These are phyloP conservation scores for Leccinum pachyderme DNA, from an alignment of 1,284 basidiomycete genomes.

Conservation along the genomic window DNA sequence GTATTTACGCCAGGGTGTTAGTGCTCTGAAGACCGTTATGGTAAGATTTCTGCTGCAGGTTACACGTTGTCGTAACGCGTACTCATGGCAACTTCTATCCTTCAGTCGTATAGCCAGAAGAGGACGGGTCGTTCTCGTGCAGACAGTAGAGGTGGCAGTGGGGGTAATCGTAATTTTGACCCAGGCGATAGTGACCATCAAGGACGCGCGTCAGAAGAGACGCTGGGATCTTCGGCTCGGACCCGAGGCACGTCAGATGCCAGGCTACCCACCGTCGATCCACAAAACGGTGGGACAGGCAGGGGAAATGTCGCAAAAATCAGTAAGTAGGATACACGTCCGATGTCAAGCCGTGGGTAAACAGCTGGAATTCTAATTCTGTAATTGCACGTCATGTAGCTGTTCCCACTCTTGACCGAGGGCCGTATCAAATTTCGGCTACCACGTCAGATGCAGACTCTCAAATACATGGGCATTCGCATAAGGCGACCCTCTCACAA, in stretches of 20 bases:
- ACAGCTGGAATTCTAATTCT: slow-evolving; percentile 25
- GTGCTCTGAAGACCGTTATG: slow-evolving; percentile 76
- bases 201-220: slow-evolving; percentile 36
- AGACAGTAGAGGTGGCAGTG: slow-evolving; percentile 46
- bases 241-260: slow-evolving; percentile 48
- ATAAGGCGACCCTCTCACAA: slow-evolving; percentile 25
- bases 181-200: slow-evolving; percentile 41
- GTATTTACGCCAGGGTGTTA: slow-evolving; percentile 29
- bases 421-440: slow-evolving; percentile 15
- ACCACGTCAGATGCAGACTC: slow-evolving; percentile 10
- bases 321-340: slow-evolving; percentile 29
- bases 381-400: slow-evolving; percentile 20
- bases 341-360: slow-evolving; percentile 21
- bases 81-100: slow-evolving; percentile 12
- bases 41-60: slow-evolving; percentile 38
- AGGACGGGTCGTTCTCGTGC: slow-evolving; percentile 53
- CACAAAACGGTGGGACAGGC: slow-evolving; percentile 20
- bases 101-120: slow-evolving; percentile 67
- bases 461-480: slow-evolving; percentile 18
- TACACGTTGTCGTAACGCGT: slow-evolving; percentile 3
- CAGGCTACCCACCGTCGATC: slow-evolving; percentile 22
- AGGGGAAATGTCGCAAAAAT: slow-evolving; percentile 19
- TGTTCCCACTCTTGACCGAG: slow-evolving; percentile 19
- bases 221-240: slow-evolving; percentile 40
- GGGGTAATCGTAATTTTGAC: slow-evolving; percentile 42